Conservation (phyloP, 1,284 basidiomycete species). For the Leccinum ambiguum region DNA sequence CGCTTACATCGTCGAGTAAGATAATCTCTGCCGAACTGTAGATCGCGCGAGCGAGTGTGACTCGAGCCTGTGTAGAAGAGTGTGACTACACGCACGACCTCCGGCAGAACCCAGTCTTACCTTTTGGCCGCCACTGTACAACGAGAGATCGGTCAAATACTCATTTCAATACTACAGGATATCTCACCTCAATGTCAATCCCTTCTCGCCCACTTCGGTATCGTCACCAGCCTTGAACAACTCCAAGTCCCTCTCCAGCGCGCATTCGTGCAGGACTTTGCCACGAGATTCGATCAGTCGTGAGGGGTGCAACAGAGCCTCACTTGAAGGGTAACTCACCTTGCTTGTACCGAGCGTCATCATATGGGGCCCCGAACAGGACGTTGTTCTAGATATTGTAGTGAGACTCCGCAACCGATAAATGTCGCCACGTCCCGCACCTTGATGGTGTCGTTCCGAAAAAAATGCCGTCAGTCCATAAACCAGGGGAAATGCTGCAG, state of each 20-base stretch:
- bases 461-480: too few species aligned
- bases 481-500: too few species aligned
- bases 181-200: constrained; percentile 4
- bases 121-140: too few species aligned
- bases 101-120: too few species aligned
- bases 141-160: too few species aligned
- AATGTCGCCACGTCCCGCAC: background rate
- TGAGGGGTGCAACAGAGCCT: background rate
- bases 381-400: constrained; percentile 1
- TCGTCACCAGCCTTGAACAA: constrained; percentile 2
- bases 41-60: too few species aligned
- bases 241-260: background rate
- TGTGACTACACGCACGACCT: too few species aligned
- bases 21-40: background rate
- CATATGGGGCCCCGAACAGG: constrained; percentile 1
- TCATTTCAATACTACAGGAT: background rate
- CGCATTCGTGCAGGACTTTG: constrained; percentile 2
- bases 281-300: background rate
- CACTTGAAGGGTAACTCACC: background rate
- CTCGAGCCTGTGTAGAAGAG: too few species aligned
- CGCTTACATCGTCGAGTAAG: constrained; percentile 8
- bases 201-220: constrained; percentile 4
- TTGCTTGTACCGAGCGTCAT: constrained; percentile 3
- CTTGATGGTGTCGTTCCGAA: background rate
- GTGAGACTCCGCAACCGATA: too few species aligned